Percentiles rank a stretch among this genome's conserved stretches.
phyloP scores from a whole-genome alignment of 1,284 basidiomycete species.

The Phlebopus sp. region DNA sequence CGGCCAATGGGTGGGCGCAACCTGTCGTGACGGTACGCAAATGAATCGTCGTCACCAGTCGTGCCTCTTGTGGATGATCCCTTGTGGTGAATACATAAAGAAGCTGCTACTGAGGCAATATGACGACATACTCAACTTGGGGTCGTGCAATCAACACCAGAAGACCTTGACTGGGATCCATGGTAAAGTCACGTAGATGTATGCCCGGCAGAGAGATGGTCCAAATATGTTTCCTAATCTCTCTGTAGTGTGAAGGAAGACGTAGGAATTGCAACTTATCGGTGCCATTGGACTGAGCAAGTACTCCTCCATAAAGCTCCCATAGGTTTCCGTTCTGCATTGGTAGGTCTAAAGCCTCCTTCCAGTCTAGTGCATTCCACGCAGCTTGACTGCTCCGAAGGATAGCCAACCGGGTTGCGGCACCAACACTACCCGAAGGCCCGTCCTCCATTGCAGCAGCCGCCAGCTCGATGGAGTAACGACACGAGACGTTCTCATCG shows the following conservation, averaged over 20 bases:
- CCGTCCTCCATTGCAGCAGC: conserved; percentile 49
- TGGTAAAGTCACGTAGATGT: conserved; percentile 52
- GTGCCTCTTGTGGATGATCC: conserved; percentile 14
- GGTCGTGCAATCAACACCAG: conserved; percentile 49
- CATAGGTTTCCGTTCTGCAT: conserved; percentile 44
- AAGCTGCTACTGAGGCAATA: background rate
- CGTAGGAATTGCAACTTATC: conserved; percentile 42
- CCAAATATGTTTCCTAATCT: conserved; percentile 50
- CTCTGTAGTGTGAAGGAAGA: conserved; percentile 47
- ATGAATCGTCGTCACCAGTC: conserved; percentile 35
- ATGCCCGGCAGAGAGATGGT: conserved; percentile 38
- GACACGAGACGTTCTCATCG: conserved; percentile 36
- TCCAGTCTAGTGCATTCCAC: conserved; percentile 47
- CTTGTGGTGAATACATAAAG: conserved; percentile 7
- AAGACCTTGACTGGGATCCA: conserved; percentile 63
- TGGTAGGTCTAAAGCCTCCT: conserved; percentile 33
- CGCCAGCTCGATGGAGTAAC: conserved; percentile 54
- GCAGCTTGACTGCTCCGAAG: conserved; percentile 44
- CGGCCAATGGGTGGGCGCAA: conserved; percentile 42
- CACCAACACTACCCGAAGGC: conserved; percentile 24
- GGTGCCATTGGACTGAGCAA: conserved; percentile 42
- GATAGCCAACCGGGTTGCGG: conserved; percentile 38
- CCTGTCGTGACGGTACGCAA: conserved; percentile 48
- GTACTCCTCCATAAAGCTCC: conserved; percentile 61
- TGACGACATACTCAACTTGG: conserved; percentile 25